These are phyloP conservation scores for Hyparrhenia diplandra DNA, from an alignment of 176 grass and related monocot species.

Conservation along the genomic window DNA sequence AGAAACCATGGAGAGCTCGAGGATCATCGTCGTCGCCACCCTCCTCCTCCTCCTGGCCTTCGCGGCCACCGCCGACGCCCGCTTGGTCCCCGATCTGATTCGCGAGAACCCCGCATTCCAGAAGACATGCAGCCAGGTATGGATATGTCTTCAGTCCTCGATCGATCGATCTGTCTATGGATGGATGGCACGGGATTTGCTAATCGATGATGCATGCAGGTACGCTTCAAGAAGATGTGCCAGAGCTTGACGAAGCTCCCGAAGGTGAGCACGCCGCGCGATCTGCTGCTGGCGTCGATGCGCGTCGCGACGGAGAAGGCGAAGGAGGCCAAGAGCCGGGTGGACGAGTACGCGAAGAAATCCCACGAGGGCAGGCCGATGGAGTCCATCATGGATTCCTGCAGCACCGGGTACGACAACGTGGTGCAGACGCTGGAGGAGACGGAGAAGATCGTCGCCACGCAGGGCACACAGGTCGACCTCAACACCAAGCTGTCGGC, in stretches of 20 bases:
- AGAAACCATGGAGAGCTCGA: slow-evolving; percentile 22
- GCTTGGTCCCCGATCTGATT: not conserved
- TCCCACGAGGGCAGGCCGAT: not conserved
- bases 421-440: slow-evolving; percentile 10
- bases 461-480: not conserved
- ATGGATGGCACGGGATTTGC: no score
- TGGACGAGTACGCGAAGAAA: not conserved
- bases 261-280: not conserved
- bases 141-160: no score
- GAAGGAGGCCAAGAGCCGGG: not conserved
- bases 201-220: no score
- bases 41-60: not conserved
- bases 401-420: not conserved
- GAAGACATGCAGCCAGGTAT: not conserved
- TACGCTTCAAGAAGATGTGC: slow-evolving; percentile 35
- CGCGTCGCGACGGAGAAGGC: not conserved
- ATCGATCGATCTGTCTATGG: no score
- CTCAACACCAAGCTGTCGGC: not conserved
- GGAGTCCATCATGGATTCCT: slow-evolving; percentile 6
- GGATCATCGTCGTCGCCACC: slow-evolving; percentile 12
- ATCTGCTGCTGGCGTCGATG: slow-evolving; percentile 21
- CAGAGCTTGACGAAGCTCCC: slow-evolving; percentile 4
- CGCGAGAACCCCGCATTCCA: not conserved
- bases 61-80: not conserved
- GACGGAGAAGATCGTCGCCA: not conserved